A percentile compares a stretch with the other conserved stretches of the same genome.
Conservation (phyloP, 331 rosid species). For the Quercus lobata region DNA sequence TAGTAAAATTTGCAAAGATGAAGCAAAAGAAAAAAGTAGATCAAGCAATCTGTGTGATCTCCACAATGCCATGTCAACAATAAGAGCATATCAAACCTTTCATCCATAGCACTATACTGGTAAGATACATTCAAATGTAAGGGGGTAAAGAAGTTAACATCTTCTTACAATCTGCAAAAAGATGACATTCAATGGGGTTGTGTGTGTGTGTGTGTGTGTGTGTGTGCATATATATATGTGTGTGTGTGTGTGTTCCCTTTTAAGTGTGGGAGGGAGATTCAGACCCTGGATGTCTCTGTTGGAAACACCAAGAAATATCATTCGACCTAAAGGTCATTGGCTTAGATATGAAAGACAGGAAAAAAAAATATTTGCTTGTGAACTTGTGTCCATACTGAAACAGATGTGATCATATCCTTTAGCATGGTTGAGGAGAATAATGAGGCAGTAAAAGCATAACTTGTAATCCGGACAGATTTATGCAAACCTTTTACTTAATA, state of each 20-base stretch:
- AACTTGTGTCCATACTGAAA: background rate
- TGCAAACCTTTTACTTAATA: background rate
- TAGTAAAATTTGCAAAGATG: background rate
- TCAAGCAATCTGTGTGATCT: background rate
- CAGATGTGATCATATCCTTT: background rate
- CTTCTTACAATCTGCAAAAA: too few relatives aligned
- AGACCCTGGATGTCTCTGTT: too few relatives aligned
- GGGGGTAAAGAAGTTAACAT: background rate
- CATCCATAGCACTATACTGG: background rate
- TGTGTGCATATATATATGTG: too few relatives aligned
- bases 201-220: too few relatives aligned
- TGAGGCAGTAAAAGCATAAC: background rate
- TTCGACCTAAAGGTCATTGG: too few relatives aligned
- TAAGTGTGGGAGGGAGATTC: too few relatives aligned
- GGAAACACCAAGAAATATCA: too few relatives aligned
- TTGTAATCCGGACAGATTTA: background rate
- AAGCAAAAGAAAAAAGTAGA: background rate
- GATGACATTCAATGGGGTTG: too few relatives aligned
- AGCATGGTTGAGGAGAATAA: background rate
- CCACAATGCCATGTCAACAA: background rate
- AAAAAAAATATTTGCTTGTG: background rate
- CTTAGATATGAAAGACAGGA: too few relatives aligned
- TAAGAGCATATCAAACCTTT: background rate
- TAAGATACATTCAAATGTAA: background rate
- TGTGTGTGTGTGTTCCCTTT: too few relatives aligned